These are phyloP conservation scores for Quercus engelmannii DNA, from an alignment of 306 rosid species.

Conservation along the genomic window DNA sequence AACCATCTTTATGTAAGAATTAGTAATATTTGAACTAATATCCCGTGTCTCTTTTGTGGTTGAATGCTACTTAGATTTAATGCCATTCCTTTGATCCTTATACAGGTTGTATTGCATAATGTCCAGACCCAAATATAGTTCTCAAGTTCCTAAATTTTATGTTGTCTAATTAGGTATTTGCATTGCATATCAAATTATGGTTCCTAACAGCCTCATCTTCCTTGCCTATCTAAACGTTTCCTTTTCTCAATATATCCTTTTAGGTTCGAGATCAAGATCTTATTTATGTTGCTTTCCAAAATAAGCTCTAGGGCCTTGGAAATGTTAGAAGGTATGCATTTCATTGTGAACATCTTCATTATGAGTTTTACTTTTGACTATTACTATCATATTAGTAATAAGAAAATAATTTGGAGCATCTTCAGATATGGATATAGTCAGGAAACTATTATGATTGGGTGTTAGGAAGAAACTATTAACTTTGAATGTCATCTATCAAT, in stretches of 20 bases:
- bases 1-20: no score
- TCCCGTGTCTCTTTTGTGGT: no score
- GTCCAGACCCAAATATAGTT: constrained; percentile 5
- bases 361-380: background rate
- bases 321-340: constrained; percentile 56
- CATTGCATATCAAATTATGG: background rate
- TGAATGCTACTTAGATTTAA: no score
- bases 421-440: background rate
- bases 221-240: constrained; percentile 2
- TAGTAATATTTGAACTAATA: no score
- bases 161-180: constrained; percentile 41
- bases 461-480: background rate
- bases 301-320: constrained; percentile 45
- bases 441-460: background rate
- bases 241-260: background rate
- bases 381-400: background rate
- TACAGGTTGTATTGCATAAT: no score
- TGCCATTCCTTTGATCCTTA: no score
- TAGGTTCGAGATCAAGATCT: constrained; percentile 62
- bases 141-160: constrained; percentile 46
- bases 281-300: constrained; percentile 29
- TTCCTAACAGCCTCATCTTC: constrained; percentile 2
- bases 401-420: background rate
- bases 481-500: background rate
- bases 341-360: background rate